A percentile compares a stretch with the other conserved stretches of the same genome.
Conservation (phyloP, 306 rosid genomes). For the Sicyos edulis region DNA sequence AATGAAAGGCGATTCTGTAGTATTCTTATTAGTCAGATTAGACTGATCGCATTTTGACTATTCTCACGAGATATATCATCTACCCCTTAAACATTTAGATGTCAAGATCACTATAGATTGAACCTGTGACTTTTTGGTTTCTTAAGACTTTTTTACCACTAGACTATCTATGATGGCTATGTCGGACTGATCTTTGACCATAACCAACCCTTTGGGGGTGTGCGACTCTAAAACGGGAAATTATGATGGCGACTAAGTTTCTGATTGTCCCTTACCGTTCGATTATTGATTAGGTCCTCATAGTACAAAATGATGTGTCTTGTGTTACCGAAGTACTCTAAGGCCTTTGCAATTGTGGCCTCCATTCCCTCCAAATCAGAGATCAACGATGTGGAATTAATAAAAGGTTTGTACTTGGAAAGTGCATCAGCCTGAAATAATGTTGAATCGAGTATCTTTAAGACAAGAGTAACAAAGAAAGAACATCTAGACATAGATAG, state of each 20-base stretch:
- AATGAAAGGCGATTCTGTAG: conserved; percentile 5
- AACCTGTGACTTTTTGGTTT: no score
- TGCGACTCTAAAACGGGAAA: background rate
- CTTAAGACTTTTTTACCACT: no score
- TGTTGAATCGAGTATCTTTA: background rate
- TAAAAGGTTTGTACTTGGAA: conserved; percentile 67
- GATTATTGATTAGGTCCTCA: conserved; percentile 70
- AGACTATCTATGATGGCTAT: no score
- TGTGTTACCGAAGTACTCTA: conserved; percentile 65
- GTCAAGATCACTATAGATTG: no score
- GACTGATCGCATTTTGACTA: no score
- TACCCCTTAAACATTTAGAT: no score
- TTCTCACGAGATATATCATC: no score
- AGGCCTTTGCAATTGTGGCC: conserved; percentile 43
- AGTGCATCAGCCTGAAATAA: conserved; percentile 65
- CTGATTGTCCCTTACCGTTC: conserved; percentile 44
- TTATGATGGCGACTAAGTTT: background rate
- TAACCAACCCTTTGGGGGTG: background rate
- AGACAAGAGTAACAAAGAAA: conserved; percentile 21
- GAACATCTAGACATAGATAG: background rate
- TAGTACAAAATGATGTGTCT: conserved; percentile 70
- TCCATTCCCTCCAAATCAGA: conserved; percentile 63
- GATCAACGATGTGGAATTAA: conserved; percentile 55
- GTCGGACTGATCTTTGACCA: background rate
- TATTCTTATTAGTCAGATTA: background rate